Base-by-base conservation (phyloP, 2,329 filamentous ascomycete species). In the Delphinella strobiligena region DNA sequence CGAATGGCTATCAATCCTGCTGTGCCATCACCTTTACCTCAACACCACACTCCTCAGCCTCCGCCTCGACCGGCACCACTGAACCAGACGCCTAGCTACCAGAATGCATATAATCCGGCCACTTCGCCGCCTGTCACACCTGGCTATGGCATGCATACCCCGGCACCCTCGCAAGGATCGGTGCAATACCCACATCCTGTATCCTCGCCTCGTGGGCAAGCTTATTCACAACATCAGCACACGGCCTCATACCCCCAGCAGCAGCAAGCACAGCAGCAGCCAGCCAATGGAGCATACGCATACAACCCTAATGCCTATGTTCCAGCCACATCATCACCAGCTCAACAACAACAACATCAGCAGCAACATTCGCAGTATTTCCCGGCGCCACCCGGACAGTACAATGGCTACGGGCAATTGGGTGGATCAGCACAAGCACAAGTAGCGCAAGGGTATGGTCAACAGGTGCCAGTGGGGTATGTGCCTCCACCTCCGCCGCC, bases 1-100 rank as follows among this genome's bases (percentile, higher is more conserved):
- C 78, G 88, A 39, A 89, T 96, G 78, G 88, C 87, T 1, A 81
- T 95, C 63, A 85, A 89, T 30, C 55, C 62, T 2, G 52, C 55
- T n/a, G 59, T 60, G 16, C 64, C 66, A 7, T 40, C 51, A 5
- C 46, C 50, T 27, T 58, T 54, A 41, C 38, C 43, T 34, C 35
- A 48, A 35, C 34, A 42, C 40, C 61, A 60, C 48, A 55, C 53
- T 58, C 5, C 64, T 55, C 44, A 46, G 47, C 36, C 59, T 50
- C 52, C 58, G 11, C 45, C 50, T 32, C 57, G 63, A n/a, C 65
- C 63, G 12, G 53, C 61, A 7, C 61, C 64, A 2, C 49, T 67
- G 10, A 63, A 66, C 42, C 50, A 56, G 27, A 60, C 63, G 33
- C 55, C 63, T 12, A 57, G 61, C 17, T 61, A 63, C 31, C 61